A percentile compares a stretch with the other conserved stretches of the same genome.
Evolutionary conservation across 352 stramenopile genomes (phyloP).

Genomic region (Phytopythium helicoides): DNA sequence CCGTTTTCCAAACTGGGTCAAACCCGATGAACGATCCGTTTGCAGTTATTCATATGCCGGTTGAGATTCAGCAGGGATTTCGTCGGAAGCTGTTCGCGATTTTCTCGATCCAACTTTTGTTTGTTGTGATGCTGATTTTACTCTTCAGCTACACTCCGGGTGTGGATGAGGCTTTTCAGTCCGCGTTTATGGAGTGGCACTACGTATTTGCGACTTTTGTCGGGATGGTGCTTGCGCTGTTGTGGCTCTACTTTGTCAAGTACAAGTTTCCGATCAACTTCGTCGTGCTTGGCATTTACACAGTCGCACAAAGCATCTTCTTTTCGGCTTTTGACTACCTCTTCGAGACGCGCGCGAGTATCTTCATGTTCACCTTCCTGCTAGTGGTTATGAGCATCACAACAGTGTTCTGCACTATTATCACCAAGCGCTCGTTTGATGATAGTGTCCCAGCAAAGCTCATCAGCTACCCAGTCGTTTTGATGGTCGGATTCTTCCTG

Average conservation of each 20-base stretch:
- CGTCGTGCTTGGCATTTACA: slow-evolving; percentile 53
- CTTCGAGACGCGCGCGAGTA: slow-evolving; percentile 55
- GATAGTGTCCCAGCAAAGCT: slow-evolving; percentile 28
- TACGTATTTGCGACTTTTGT: slow-evolving; percentile 52
- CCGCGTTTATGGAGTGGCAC: slow-evolving; percentile 35
- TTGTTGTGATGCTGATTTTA: slow-evolving; percentile 40
- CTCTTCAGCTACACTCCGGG: slow-evolving; percentile 32
- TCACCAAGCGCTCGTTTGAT: slow-evolving; percentile 38
- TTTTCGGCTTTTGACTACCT: slow-evolving; percentile 52
- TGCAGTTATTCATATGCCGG: slow-evolving; percentile 65
- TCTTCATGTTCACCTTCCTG: slow-evolving; percentile 65
- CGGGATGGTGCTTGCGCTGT: slow-evolving; percentile 45
- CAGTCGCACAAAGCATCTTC: slow-evolving; percentile 56
- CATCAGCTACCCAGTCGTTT: slow-evolving; percentile 56
- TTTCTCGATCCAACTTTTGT: slow-evolving; percentile 64
- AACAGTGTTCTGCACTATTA: slow-evolving; percentile 46
- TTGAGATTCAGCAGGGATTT: slow-evolving; percentile 66
- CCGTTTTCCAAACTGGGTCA: slow-evolving; percentile 68
- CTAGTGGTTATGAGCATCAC: slow-evolving; percentile 65
- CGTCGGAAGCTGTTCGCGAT: slow-evolving; percentile 73
- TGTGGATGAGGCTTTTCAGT: slow-evolving; percentile 24
- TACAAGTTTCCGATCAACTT: slow-evolving; percentile 76
- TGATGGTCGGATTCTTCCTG: slow-evolving; percentile 50
- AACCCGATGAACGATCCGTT: slow-evolving; percentile 75
- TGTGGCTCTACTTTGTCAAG: slow-evolving; percentile 76